Conservation (phyloP, 441 rosid genomes). For the Eruca vesicaria region DNA sequence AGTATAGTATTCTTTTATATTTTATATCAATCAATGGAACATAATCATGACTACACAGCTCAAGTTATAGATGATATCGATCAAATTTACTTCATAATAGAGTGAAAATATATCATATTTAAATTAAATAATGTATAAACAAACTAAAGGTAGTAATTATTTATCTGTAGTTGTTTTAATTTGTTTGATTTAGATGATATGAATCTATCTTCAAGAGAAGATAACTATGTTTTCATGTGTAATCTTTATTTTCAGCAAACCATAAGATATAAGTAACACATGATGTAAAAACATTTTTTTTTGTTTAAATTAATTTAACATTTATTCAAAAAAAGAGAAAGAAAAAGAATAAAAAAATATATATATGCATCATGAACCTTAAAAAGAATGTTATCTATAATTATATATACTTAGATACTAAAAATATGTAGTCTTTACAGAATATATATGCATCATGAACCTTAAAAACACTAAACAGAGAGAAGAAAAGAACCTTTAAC, state of each 20-base stretch:
- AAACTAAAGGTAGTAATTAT: not conserved
- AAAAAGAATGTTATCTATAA: not conserved
- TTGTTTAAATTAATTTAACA: too few species aligned
- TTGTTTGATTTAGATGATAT: not conserved
- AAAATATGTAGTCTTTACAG: not conserved
- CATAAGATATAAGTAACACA: too few species aligned
- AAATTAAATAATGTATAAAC: too few species aligned
- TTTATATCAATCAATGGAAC: not conserved
- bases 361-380: too few species aligned
- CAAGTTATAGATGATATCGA: not conserved
- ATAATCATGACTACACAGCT: not conserved
- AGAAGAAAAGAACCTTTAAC: slow-evolving; percentile 5
- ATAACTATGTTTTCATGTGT: too few species aligned
- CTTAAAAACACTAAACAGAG: slow-evolving; percentile 15
- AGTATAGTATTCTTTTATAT: not conserved
- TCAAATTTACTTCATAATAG: not conserved
- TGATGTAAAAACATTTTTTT: too few species aligned
- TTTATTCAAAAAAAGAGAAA: too few species aligned
- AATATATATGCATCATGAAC: not conserved
- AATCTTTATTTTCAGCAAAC: too few species aligned
- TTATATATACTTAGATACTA: not conserved
- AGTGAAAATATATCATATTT: not conserved
- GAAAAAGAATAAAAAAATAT: too few species aligned
- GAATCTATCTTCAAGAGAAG: not conserved
- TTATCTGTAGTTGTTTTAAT: not conserved